phyloP scores from a whole-genome alignment of 164 flowering plant species.

The Warburgia ugandensis region DNA sequence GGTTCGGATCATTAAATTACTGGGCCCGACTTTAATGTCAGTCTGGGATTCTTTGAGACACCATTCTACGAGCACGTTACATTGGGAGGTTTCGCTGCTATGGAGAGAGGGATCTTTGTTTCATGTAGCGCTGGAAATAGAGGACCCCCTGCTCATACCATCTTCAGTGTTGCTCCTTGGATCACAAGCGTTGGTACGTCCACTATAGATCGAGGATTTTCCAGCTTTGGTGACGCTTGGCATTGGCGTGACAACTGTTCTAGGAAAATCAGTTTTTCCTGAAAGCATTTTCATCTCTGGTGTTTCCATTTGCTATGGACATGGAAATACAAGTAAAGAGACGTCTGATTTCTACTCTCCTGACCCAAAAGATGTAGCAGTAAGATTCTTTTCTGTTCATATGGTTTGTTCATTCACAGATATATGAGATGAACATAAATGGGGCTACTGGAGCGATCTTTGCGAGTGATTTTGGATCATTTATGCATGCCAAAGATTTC shows the following conservation, averaged over 20 bases:
- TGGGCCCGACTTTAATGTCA: too few relatives aligned
- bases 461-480: constrained; percentile 10
- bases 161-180: constrained; percentile 42
- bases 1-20: too few relatives aligned
- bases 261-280: background rate
- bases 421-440: constrained; percentile 7
- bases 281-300: background rate
- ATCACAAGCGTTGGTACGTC: constrained; percentile 35
- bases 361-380: constrained; percentile 24
- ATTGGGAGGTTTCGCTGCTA: constrained; percentile 42
- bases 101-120: constrained; percentile 37
- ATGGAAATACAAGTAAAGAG: constrained; percentile 25
- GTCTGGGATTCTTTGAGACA: constrained; percentile 20
- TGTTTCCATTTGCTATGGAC: constrained; percentile 24
- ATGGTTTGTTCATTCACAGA: background rate
- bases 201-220: constrained; percentile 30
- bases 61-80: constrained; percentile 35
- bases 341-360: constrained; percentile 11
- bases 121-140: constrained; percentile 40
- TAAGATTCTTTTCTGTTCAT: constrained; percentile 29
- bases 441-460: constrained; percentile 28
- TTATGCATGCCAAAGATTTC: background rate
- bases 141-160: constrained; percentile 11
- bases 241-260: constrained; percentile 14
- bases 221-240: constrained; percentile 28